phyloP scores from a whole-genome alignment of 345 rosid genomes.

The Syzygium aqueum region DNA sequence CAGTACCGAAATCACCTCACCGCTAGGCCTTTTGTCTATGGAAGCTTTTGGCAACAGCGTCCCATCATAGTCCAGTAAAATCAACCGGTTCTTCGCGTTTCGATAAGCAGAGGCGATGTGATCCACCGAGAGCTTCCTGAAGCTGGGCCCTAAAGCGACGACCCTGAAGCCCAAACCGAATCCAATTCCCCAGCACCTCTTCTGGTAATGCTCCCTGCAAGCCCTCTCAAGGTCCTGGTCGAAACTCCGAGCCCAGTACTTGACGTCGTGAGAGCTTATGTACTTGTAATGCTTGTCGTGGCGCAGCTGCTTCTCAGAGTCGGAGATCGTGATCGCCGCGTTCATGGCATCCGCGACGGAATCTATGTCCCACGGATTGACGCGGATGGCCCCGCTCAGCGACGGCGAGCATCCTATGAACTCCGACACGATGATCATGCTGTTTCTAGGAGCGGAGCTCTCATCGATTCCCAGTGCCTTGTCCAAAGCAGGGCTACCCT shows the following conservation, averaged over 20 bases:
- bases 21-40: slow-evolving; percentile 48
- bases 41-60: slow-evolving; percentile 50
- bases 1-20: slow-evolving; percentile 41
- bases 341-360: slow-evolving; percentile 56
- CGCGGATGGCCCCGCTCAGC: slow-evolving; percentile 77
- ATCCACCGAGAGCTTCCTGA: slow-evolving; percentile 48
- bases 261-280: slow-evolving; percentile 69
- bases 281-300: slow-evolving; percentile 85
- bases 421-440: slow-evolving; percentile 73
- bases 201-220: slow-evolving; percentile 54
- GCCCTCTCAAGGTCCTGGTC: slow-evolving; percentile 74
- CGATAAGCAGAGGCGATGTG: slow-evolving; percentile 48
- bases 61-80: slow-evolving; percentile 83
- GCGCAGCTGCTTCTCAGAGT: slow-evolving; percentile 51
- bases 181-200: slow-evolving; percentile 73
- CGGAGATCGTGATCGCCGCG: slow-evolving; percentile 32
- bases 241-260: slow-evolving; percentile 73
- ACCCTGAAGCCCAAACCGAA: slow-evolving; percentile 61
- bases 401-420: slow-evolving; percentile 92
- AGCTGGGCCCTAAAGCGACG: slow-evolving; percentile 60
- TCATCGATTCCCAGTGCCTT: slow-evolving; percentile 36
- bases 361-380: slow-evolving; percentile 76
- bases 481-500: slow-evolving; percentile 57
- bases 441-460: slow-evolving; percentile 23
- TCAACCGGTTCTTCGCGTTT: slow-evolving; percentile 42